A percentile compares a stretch with the other conserved stretches of the same genome.
Evolutionary conservation across 495 filamentous ascomycete genomes (phyloP).

Genomic region (Annulohypoxylon maeteangense): DNA sequence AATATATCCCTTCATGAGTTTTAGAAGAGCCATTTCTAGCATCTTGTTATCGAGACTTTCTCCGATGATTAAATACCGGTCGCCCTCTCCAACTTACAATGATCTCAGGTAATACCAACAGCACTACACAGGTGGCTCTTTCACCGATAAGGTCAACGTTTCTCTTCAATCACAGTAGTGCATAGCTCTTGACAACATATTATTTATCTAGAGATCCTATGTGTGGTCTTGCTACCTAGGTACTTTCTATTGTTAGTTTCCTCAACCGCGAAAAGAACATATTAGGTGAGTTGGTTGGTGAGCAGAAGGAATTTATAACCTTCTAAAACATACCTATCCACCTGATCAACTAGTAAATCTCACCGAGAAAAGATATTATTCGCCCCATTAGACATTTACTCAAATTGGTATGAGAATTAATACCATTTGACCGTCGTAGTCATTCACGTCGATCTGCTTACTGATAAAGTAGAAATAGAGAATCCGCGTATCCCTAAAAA

Average conservation of each 20-base stretch:
- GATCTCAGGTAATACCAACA: neutral
- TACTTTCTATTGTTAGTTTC: too few species aligned
- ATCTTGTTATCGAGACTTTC: slow-evolving; percentile 3
- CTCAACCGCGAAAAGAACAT: too few species aligned
- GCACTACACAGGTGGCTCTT: neutral
- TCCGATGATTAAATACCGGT: slow-evolving; percentile 6
- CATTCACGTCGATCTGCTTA: slow-evolving; percentile 15
- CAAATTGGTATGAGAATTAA: neutral
- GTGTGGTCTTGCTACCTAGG: too few species aligned
- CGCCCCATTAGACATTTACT: neutral
- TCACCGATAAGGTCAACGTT: neutral
- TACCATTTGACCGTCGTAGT: neutral
- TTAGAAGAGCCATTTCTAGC: neutral
- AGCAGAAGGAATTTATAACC: too few species aligned
- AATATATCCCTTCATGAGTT: neutral
- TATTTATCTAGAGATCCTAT: too few species aligned
- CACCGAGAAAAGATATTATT: neutral
- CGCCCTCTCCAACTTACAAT: slow-evolving; percentile 1
- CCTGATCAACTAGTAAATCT: neutral
- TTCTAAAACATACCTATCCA: too few species aligned
- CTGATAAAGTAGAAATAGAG: slow-evolving; percentile 1
- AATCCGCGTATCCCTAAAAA: slow-evolving; percentile 20
- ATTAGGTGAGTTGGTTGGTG: too few species aligned
- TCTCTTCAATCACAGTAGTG: neutral
- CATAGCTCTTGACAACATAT: neutral